Evolutionary conservation across 2,329 filamentous ascomycete species (phyloP), one percentile per base, ranked within the genome.

Genomic region (Rhinocladiella mackenziei): DNA sequence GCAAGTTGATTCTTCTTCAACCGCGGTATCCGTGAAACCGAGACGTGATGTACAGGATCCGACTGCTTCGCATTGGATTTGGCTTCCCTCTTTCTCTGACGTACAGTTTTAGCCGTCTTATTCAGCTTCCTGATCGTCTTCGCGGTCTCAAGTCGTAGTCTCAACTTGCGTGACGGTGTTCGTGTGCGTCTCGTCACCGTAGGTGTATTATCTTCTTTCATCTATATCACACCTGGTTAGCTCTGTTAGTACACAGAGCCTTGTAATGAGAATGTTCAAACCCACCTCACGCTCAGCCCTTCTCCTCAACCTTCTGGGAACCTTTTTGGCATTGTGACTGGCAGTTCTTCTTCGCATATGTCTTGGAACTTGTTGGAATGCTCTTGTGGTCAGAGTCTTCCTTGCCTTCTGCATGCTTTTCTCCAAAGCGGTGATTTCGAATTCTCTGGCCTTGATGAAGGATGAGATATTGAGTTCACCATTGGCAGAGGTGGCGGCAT

Each of bases 291-390:
- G 72, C 57, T 72, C 77, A 1, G 88, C 89, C 55, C 84, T 77
- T 28, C 68, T 69, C 43, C 84, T 77, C 59, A 97, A 67, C 51
- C 88, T 73, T 60, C 83, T 84, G 2, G 92, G 92, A 11, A 98
- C 83, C 51, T 84, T 79, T 67, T 91, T 94, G 25, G 86, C 85
- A 75, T 98, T 96, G 67, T 98, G 92, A 63, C 89, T 95, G 14
- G 91, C 92, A 0, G 91, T 95, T 57, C 92, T 77, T 53, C 92
- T 76, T 54, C 92, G 76, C 76, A 98, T 70, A 37, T 83, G 81
- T 55, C 88, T 79, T 1, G 92, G 92, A 4, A 98, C 85, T 56
- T 87, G 80, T 65, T 98, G 92, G 60, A 97, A 97, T 10, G 91
- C 89, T 39, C 91, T 77, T 45, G 79, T 81, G 31, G 77, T 72